phyloP scores from a whole-genome alignment of 2,329 filamentous ascomycete species.

The Teratosphaeria destructans region DNA sequence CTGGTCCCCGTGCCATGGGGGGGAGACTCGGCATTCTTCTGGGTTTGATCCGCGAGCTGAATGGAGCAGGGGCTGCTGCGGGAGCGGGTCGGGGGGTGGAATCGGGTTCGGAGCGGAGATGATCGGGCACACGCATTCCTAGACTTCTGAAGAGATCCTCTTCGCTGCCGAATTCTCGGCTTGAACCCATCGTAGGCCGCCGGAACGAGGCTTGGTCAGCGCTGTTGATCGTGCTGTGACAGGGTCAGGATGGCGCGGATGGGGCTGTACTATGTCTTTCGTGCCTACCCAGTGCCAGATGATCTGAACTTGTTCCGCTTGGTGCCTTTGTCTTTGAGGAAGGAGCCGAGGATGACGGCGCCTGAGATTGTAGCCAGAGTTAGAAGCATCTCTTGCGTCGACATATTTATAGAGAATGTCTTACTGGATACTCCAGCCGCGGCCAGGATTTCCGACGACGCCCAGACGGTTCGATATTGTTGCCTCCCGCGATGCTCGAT shows the following conservation, averaged over 20 bases:
- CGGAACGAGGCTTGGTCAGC: conserved; percentile 47
- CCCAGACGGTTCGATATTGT: conserved; percentile 78
- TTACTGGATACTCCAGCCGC: conserved; percentile 74
- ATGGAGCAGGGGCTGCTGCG: conserved; percentile 28
- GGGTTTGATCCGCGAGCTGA: neutral
- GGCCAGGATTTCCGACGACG: conserved; percentile 81
- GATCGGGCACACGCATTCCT: conserved; percentile 52
- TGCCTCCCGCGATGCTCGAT: conserved; percentile 62
- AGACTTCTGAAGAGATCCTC: conserved; percentile 77
- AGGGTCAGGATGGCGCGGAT: neutral
- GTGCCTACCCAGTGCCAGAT: neutral
- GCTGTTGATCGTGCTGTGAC: conserved; percentile 15
- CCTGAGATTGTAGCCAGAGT: neutral
- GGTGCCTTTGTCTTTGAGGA: conserved; percentile 77
- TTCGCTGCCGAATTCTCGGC: conserved; percentile 75
- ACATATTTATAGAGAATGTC: neutral
- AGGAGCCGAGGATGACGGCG: conserved; percentile 79
- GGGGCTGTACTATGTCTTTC: neutral
- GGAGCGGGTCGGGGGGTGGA: conserved; percentile 29
- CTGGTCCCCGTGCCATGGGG: neutral
- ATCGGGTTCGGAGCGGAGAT: conserved; percentile 28
- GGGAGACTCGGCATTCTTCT: neutral
- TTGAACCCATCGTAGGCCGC: conserved; percentile 50
- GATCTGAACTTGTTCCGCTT: conserved; percentile 70
- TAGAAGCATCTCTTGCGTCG: neutral